Evolutionary conservation across 805 yeast species (phyloP).

Genomic region (Cyberlindnera americana): DNA sequence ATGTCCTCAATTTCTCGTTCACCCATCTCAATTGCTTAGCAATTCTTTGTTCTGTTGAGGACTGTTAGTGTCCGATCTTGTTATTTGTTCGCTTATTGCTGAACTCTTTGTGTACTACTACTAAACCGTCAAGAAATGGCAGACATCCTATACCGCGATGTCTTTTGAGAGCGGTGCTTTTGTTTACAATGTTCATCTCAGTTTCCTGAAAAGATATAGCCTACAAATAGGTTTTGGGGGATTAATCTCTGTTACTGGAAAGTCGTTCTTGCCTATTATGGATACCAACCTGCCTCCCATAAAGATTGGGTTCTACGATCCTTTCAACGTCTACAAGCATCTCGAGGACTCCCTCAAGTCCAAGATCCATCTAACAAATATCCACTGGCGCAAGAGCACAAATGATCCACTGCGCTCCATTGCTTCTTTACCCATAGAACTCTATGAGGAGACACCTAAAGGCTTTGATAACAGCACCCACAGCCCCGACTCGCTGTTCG

Average conservation of each 20-base stretch:
- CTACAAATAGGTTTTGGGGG: too few relatives aligned
- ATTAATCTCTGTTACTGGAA: too few relatives aligned
- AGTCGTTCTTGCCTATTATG: too few relatives aligned
- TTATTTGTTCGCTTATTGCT: background rate
- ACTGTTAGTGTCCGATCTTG: too few relatives aligned
- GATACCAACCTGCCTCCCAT: constrained; percentile 2
- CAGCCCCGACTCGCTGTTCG: background rate
- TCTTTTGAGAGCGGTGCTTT: too few relatives aligned
- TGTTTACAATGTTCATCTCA: too few relatives aligned
- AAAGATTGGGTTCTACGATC: constrained; percentile 67
- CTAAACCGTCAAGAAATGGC: constrained; percentile 1
- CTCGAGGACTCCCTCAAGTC: constrained; percentile 41
- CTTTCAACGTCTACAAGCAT: constrained; percentile 53
- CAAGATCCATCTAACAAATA: constrained; percentile 54
- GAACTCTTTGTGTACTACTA: constrained; percentile 1
- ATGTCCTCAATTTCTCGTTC: background rate
- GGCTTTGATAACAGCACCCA: constrained; percentile 18
- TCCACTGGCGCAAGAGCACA: constrained; percentile 61
- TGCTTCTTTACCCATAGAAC: constrained; percentile 49
- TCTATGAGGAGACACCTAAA: constrained; percentile 56
- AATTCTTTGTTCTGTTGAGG: too few relatives aligned
- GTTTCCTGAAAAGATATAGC: background rate
- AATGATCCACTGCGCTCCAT: constrained; percentile 60
- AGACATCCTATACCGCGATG: background rate
- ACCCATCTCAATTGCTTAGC: too few relatives aligned